These are phyloP conservation scores for Colletotrichum truncatum DNA, from an alignment of 2,329 filamentous ascomycete genomes.

Conservation along the genomic window DNA sequence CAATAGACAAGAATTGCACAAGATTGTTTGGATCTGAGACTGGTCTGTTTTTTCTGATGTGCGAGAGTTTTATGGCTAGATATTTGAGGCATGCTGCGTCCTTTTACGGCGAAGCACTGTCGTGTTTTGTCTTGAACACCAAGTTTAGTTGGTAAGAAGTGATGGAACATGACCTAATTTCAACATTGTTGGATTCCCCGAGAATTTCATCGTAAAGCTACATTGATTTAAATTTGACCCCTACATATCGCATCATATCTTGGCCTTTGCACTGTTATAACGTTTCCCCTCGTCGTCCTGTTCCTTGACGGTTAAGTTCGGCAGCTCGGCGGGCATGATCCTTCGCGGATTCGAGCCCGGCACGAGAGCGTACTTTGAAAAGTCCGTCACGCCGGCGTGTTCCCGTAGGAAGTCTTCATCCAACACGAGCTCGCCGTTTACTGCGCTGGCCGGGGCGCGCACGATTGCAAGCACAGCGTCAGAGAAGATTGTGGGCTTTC, in stretches of 20 bases:
- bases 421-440: conserved; percentile 78
- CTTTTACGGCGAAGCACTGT: too few species aligned
- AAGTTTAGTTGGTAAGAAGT: too few species aligned
- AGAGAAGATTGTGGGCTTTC: conserved; percentile 79
- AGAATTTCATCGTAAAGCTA: too few species aligned
- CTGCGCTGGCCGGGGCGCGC: conserved; percentile 60
- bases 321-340: conserved; percentile 80
- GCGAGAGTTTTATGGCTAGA: too few species aligned
- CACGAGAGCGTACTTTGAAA: conserved; percentile 77
- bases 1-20: conserved; percentile 21
- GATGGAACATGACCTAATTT: too few species aligned
- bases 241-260: conserved; percentile 41
- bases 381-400: conserved; percentile 72
- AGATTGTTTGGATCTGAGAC: not conserved
- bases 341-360: conserved; percentile 70
- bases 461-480: conserved; percentile 82
- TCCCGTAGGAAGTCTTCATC: conserved; percentile 84
- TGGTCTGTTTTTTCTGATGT: too few species aligned
- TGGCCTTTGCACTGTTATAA: conserved; percentile 67
- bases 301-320: conserved; percentile 76
- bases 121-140: too few species aligned
- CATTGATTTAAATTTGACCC: not conserved
- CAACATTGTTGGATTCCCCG: too few species aligned
- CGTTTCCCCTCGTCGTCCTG: conserved; percentile 82
- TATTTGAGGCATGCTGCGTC: too few species aligned